phyloP scores from a whole-genome alignment of 75 land plant genomes.

The Pinus tabuliformis region DNA sequence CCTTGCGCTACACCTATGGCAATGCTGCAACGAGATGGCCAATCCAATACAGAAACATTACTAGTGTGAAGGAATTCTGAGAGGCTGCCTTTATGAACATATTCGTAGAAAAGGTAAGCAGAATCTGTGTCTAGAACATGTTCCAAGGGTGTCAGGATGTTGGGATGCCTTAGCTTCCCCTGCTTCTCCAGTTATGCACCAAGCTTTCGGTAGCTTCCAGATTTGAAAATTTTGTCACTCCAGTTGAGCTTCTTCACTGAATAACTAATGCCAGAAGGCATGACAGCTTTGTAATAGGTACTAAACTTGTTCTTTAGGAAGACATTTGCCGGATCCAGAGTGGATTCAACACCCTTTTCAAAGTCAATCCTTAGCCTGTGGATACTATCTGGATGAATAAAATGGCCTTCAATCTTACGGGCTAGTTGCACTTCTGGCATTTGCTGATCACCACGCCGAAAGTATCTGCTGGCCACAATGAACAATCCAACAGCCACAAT shows the following conservation, averaged over 20 bases:
- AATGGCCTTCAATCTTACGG: background rate
- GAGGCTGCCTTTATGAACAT: constrained; percentile 50
- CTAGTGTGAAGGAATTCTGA: constrained; percentile 54
- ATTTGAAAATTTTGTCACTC: constrained; percentile 49
- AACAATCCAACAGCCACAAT: background rate
- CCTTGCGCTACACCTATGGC: constrained; percentile 71
- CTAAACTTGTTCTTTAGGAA: constrained; percentile 43
- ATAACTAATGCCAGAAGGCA: constrained; percentile 59
- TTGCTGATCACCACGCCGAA: background rate
- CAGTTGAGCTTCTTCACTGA: constrained; percentile 46
- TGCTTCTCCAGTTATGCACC: constrained; percentile 37
- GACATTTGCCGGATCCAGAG: constrained; percentile 27
- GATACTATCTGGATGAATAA: constrained; percentile 27
- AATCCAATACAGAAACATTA: constrained; percentile 40
- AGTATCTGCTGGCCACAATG: background rate
- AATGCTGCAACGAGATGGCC: constrained; percentile 62
- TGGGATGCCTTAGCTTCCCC: constrained; percentile 55
- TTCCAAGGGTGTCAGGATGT: constrained; percentile 68
- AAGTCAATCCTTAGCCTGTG: constrained; percentile 43
- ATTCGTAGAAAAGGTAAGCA: constrained; percentile 65
- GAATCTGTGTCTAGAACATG: constrained; percentile 37
- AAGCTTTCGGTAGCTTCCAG: constrained; percentile 29
- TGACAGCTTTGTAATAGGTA: constrained; percentile 58
- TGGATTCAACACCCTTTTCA: constrained; percentile 47
- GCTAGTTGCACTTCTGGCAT: background rate